Conservation (phyloP, 2,329 filamentous ascomycete genomes). For the Trichophyton rubrum region DNA sequence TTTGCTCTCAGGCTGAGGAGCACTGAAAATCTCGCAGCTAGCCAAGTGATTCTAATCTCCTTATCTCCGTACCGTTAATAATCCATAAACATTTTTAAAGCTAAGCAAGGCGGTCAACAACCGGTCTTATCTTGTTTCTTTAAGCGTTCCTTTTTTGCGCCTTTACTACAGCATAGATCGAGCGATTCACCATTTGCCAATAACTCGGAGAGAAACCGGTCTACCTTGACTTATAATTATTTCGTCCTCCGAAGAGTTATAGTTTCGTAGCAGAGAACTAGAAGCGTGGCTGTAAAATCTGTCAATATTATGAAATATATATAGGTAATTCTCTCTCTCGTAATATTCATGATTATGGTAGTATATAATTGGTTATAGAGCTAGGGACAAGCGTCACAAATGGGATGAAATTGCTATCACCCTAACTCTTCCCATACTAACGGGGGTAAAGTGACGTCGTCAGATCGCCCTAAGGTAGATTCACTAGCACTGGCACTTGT, state of each 20-base stretch:
- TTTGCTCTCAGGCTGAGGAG: neutral
- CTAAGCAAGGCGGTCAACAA: neutral
- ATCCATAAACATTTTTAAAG: neutral
- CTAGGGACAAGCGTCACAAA: neutral
- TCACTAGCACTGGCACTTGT: slow-evolving; percentile 11
- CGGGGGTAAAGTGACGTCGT: slow-evolving; percentile 30
- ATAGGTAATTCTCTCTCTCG: neutral
- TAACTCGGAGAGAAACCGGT: neutral
- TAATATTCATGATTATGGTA: neutral
- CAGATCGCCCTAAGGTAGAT: slow-evolving; percentile 18
- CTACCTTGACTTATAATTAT: neutral
- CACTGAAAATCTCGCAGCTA: neutral
- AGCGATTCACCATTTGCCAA: neutral
- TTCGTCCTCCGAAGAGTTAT: neutral
- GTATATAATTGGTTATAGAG: neutral
- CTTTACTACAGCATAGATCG: neutral
- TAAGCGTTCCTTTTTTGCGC: neutral
- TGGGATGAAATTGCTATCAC: neutral
- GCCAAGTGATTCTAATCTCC: neutral
- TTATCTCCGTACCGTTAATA: neutral
- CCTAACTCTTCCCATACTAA: slow-evolving; percentile 30
- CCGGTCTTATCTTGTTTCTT: neutral
- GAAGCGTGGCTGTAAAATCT: too few species aligned
- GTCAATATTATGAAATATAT: neutral
- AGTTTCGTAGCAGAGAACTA: neutral